Percentiles rank a stretch among this genome's conserved stretches.
phyloP scores from a whole-genome alignment of 164 flowering plant species.

The Macadamia integrifolia region DNA sequence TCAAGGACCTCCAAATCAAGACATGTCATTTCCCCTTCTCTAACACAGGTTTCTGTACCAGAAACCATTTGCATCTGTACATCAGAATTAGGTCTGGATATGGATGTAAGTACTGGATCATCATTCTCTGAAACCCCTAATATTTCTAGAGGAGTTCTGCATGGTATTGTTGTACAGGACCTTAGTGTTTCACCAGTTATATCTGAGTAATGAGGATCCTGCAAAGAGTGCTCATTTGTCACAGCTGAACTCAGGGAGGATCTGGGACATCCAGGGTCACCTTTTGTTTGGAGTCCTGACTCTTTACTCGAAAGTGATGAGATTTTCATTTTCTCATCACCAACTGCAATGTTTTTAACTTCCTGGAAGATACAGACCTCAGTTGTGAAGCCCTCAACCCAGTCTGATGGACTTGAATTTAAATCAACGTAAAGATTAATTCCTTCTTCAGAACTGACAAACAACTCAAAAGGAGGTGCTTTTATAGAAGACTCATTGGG shows the following conservation, averaged over 20 bases:
- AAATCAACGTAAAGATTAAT: constrained; percentile 52
- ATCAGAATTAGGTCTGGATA: constrained; percentile 6
- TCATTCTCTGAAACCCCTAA: constrained; percentile 12
- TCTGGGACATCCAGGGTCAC: constrained; percentile 4
- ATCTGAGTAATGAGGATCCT: constrained; percentile 8
- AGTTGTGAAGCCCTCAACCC: constrained; percentile 36
- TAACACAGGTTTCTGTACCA: constrained; percentile 8
- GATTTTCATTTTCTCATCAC: constrained; percentile 14
- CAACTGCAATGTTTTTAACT: constrained; percentile 16
- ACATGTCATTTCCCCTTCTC: constrained; percentile 7
- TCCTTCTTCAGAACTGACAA: constrained; percentile 53
- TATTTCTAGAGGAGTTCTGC: constrained; percentile 5
- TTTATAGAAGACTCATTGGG: constrained; percentile 7
- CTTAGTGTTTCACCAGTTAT: constrained; percentile 11
- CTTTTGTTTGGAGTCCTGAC: constrained; percentile 8
- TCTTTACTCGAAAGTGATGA: constrained; percentile 10
- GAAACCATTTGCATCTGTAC: constrained; percentile 11
- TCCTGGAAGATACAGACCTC: constrained; percentile 28
- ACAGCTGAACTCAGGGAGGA: constrained; percentile 13
- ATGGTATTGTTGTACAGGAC: constrained; percentile 9
- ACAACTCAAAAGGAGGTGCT: constrained; percentile 33
- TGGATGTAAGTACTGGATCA: constrained; percentile 8
- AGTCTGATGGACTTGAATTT: constrained; percentile 39
- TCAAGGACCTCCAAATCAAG: constrained; percentile 10
- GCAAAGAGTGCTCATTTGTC: constrained; percentile 9